Percentiles rank a stretch among this genome's conserved stretches.
Conservation (phyloP, 169 alveolate genomes). For the Amoebophrya sp. region DNA sequence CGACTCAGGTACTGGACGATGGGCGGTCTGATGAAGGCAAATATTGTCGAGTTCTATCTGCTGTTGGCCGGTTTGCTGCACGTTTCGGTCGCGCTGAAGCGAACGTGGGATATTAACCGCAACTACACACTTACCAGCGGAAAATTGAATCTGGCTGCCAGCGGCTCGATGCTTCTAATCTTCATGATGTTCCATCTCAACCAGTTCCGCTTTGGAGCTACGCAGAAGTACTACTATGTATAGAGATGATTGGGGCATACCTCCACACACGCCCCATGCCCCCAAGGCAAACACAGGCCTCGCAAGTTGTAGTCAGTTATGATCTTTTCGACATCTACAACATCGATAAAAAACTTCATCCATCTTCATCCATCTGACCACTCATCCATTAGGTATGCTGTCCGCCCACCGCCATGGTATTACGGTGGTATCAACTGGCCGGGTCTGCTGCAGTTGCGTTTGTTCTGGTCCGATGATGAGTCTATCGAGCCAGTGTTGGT, state of each 20-base stretch:
- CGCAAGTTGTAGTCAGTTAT: no score
- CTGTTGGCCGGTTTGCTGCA: constrained; percentile 36
- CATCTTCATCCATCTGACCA: no score
- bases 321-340: no score
- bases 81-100: constrained; percentile 43
- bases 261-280: no score
- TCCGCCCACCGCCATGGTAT: neutral
- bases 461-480: neutral
- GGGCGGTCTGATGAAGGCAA: neutral
- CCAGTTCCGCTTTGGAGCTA: constrained; percentile 42
- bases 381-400: neutral
- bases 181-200: constrained; percentile 43
- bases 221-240: neutral
- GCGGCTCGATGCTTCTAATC: constrained; percentile 38
- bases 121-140: neutral
- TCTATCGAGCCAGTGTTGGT: neutral
- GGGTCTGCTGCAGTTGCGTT: neutral
- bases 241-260: no score
- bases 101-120: constrained; percentile 38
- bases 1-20: constrained; percentile 21
- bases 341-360: no score
- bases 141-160: constrained; percentile 31
- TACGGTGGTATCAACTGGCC: neutral
- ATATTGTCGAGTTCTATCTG: constrained; percentile 34
- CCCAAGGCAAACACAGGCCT: no score